These are phyloP conservation scores for Aspergillus fischeri DNA, from an alignment of 2,329 filamentous ascomycete species.

Conservation along the genomic window DNA sequence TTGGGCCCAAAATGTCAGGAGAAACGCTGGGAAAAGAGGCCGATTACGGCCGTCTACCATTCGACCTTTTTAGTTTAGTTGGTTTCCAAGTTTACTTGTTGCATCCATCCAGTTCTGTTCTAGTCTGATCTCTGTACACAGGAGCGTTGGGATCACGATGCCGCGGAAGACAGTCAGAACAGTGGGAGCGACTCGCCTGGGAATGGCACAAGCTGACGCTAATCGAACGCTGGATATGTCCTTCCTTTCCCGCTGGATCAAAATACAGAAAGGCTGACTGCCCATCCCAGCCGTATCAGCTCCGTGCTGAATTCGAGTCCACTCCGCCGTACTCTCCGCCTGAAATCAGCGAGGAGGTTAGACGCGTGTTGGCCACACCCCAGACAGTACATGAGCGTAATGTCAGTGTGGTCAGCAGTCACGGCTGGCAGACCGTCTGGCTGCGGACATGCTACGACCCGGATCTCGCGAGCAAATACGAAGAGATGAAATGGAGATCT, in stretches of 20 bases:
- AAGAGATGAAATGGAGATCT: background rate
- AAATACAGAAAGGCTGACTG: background rate
- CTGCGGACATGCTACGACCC: slow-evolving; percentile 3
- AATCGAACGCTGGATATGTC: background rate
- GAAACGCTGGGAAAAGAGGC: slow-evolving; percentile 43
- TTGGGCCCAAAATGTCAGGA: background rate
- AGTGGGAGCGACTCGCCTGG: slow-evolving; percentile 3
- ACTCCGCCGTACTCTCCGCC: background rate
- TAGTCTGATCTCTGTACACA: background rate
- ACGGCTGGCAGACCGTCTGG: slow-evolving; percentile 1
- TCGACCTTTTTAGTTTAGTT: slow-evolving; percentile 44
- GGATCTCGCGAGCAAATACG: background rate
- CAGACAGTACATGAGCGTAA: slow-evolving; percentile 2
- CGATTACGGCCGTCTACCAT: slow-evolving; percentile 47
- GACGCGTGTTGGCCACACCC: background rate
- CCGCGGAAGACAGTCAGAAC: background rate
- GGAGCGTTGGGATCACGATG: background rate
- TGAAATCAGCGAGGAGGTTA: background rate
- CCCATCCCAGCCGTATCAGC: background rate
- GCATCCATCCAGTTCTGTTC: background rate
- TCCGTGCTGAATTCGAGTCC: background rate
- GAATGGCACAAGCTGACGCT: slow-evolving; percentile 2
- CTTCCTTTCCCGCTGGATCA: background rate
- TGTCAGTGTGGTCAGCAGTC: background rate
- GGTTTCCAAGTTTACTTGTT: background rate